Base-by-base conservation (phyloP, 1,284 basidiomycete genomes). In the Schizophyllum commune region DNA sequence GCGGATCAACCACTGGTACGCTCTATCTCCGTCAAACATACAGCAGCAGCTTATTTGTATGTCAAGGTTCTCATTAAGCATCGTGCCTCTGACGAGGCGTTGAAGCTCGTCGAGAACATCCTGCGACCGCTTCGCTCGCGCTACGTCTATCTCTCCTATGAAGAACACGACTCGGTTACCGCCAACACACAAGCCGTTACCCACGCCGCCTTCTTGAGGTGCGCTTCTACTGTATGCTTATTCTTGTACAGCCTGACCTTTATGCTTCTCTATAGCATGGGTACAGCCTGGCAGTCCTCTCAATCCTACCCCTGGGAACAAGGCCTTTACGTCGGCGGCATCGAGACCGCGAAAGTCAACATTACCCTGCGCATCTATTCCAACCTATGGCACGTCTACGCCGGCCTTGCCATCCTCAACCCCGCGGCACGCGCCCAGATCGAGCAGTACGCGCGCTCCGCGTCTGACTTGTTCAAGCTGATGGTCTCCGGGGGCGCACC, bases 341-440 rank as follows among this genome's bases (percentile, higher is more conserved):
- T 99, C 69, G 96, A 99, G 75, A 96, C 94, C 7, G 94, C 96
- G 69, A 99, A 99, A 76, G 96, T 98, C 68, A 99, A 99, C 80
- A 91, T 99, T 71, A 90, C 91, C 63, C 83, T 96, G 15, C 93
- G 97, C 1, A 98, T 99, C 70, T 98, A 98, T 75, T 86, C 93
- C 55, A 96, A 96, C 72, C 91, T 95, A 69, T 99, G 96, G 96
- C 97, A 99, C 76, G 96, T 99, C 68, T 99, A 99, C 72, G 97
- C 97, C 27, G 97, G 96, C 2, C 85, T 99, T 13, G 96, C 97
- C 0, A 92, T 99, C 69, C 84, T 98, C 65, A 99, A 99, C 73
- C 96, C 97, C 1, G 87, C 84, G n/a, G 96, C 97, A 0, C 84
- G 86, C 59, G 75, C 82, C 1, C 96, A 98, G 73, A 98, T 99